phyloP scores from a whole-genome alignment of 2,329 filamentous ascomycete genomes.

The Pezicula rhizophila region DNA sequence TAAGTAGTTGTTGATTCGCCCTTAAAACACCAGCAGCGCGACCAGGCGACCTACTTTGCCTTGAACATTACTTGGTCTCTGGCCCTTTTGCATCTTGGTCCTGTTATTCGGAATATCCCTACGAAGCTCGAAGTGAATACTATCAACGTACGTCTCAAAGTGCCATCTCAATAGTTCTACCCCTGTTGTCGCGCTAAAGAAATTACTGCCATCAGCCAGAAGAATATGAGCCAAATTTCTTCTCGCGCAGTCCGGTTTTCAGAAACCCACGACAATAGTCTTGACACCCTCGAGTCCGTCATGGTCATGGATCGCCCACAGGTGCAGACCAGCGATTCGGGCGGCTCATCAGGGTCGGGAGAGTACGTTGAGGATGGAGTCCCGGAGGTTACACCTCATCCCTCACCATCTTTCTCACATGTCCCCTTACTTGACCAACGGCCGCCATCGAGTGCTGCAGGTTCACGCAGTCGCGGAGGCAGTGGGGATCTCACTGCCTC shows the following conservation, averaged over 20 bases:
- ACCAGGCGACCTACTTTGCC: too few relatives aligned
- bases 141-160: too few relatives aligned
- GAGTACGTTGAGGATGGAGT: slow-evolving; percentile 26
- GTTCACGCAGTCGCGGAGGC: slow-evolving; percentile 34
- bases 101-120: too few relatives aligned
- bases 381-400: slow-evolving; percentile 10
- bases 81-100: too few relatives aligned
- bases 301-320: slow-evolving; percentile 26
- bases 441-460: slow-evolving; percentile 20
- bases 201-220: too few relatives aligned
- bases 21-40: too few relatives aligned
- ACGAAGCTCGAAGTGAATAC: too few relatives aligned
- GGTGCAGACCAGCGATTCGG: slow-evolving; percentile 35
- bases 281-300: slow-evolving; percentile 36
- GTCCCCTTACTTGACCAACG: slow-evolving; percentile 20
- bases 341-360: slow-evolving; percentile 40
- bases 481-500: slow-evolving; percentile 29
- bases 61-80: too few relatives aligned
- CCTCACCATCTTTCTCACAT: slow-evolving; percentile 11
- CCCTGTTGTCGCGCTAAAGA: too few relatives aligned
- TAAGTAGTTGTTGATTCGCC: too few relatives aligned
- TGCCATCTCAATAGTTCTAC: too few relatives aligned
- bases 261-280: slow-evolving; percentile 37
- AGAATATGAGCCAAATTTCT: slow-evolving; percentile 37
- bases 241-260: slow-evolving; percentile 53